phyloP scores from a whole-genome alignment of 2,329 filamentous ascomycete genomes.

The Leptographium procerum region DNA sequence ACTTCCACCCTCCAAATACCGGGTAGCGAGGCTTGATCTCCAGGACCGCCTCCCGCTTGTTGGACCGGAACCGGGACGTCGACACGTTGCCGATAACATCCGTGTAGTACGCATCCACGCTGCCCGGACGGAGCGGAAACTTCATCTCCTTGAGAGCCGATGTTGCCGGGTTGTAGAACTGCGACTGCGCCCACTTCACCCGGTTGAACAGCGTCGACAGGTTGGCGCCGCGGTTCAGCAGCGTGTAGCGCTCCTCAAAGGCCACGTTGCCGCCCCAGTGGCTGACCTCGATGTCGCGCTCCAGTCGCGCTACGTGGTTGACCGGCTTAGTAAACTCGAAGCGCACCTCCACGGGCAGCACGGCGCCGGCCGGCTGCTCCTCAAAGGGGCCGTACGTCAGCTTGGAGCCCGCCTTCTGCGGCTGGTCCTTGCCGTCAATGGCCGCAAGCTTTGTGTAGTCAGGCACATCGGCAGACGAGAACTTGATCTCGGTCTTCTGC shows the following conservation, averaged over 20 bases:
- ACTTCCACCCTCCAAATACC: slow-evolving; percentile 97
- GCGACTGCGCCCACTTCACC: slow-evolving; percentile 60
- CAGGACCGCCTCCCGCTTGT: slow-evolving; percentile 65
- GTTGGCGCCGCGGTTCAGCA: slow-evolving; percentile 77
- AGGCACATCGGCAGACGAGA: slow-evolving; percentile 64
- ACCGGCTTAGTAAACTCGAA: slow-evolving; percentile 95
- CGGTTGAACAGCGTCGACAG: slow-evolving; percentile 62
- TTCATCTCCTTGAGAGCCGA: slow-evolving; percentile 72
- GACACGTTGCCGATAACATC: slow-evolving; percentile 97
- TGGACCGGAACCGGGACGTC: slow-evolving; percentile 76
- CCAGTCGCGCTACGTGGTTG: slow-evolving; percentile 63
- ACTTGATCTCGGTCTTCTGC: slow-evolving; percentile 96
- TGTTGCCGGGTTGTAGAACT: slow-evolving; percentile 66
- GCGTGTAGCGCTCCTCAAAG: slow-evolving; percentile 84
- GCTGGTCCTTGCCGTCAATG: slow-evolving; percentile 50
- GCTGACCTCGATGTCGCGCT: slow-evolving; percentile 88
- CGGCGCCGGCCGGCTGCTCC: slow-evolving; percentile 66
- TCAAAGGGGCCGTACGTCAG: slow-evolving; percentile 84
- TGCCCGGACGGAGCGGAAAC: slow-evolving; percentile 69
- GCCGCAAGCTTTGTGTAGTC: slow-evolving; percentile 71
- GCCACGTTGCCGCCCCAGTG: slow-evolving; percentile 98
- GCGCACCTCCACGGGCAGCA: slow-evolving; percentile 63
- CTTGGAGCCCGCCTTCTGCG: slow-evolving; percentile 72
- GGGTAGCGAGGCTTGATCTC: slow-evolving; percentile 92
- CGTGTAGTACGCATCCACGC: slow-evolving; percentile 82